Evolutionary conservation across 306 rosid genomes (phyloP), one percentile per base, ranked within the genome.

Genomic region (Gynostemma pentaphyllum): DNA sequence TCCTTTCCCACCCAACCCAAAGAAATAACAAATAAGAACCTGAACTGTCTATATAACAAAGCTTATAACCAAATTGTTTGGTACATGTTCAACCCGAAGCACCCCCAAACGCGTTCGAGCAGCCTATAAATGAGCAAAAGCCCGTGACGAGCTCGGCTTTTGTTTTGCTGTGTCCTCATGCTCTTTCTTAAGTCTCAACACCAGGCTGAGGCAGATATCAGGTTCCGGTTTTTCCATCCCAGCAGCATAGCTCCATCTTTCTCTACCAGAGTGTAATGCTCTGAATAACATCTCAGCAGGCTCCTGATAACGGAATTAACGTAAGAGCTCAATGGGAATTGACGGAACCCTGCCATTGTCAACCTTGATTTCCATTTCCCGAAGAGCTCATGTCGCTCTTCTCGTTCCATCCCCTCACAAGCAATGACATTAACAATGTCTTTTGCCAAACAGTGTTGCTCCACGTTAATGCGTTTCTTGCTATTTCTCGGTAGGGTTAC

Each of bases 141-240:
- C 64, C 34, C 8, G 3, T 40, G 29, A 37, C 34, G 0, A 36
- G 65, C 65, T 59, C 32, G 12, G 45, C 22, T 42, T 21, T 59
- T 1, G 30, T 21, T 59, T 37, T 21, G 30, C 7, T 37, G 23
- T 18, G 22, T 22, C 40, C 48, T 40, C 14, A 4, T 5, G 49
- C 36, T 40, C 36, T 32, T 7, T 32, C 7, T 32, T 32, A 2
- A 46, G 15, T 27, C 1, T 82, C 81, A 92, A 24, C 76, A 77
- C 99, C 96, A 92, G 14, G 99, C 94, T 19, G 96, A 92, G 70
- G 99, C 96, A 19, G 96, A 86, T 64, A 86, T 81, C 74, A 92
- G 68, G 77, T 79, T 92, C 75, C 96, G 82, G 55, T 78, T 75
- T 70, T 84, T 92, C 99, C 96, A 92, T 4, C 96, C 94, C 74